A percentile compares a stretch with the other conserved stretches of the same genome.
phyloP scores from a whole-genome alignment of 2,329 filamentous ascomycete genomes.

The Colletotrichum echinochloae region DNA sequence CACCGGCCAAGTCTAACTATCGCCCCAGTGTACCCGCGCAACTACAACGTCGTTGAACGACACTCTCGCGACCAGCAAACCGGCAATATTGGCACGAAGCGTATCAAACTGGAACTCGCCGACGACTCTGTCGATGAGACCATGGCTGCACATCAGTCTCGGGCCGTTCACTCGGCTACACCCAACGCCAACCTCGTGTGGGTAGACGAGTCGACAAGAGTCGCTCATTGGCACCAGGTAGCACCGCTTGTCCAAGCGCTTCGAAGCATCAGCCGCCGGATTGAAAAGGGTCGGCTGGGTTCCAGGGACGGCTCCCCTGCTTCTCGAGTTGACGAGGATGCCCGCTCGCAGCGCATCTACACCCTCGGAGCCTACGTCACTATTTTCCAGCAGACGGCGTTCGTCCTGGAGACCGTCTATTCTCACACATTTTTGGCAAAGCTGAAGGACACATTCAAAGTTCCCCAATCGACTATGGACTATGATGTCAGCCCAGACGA shows the following conservation, averaged over 20 bases:
- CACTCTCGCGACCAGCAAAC: conserved; percentile 15
- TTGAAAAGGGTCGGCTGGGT: conserved; percentile 10
- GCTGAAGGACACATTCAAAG: conserved; percentile 21
- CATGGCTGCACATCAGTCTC: not conserved
- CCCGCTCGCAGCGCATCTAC: conserved; percentile 2
- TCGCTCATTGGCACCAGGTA: conserved; percentile 35
- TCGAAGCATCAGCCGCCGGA: conserved; percentile 4
- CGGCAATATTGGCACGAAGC: conserved; percentile 25
- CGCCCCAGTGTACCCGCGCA: conserved; percentile 24
- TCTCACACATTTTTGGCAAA: conserved; percentile 28
- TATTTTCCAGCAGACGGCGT: conserved; percentile 23
- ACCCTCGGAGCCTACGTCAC: conserved; percentile 2
- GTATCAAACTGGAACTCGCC: conserved; percentile 22
- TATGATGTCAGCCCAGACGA: conserved; percentile 28
- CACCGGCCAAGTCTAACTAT: conserved; percentile 7
- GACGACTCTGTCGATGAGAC: not conserved
- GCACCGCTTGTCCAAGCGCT: conserved; percentile 25
- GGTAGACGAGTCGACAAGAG: conserved; percentile 36
- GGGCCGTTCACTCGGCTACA: not conserved
- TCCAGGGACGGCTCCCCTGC: conserved; percentile 7
- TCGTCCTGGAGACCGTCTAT: conserved; percentile 34
- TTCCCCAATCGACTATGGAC: conserved; percentile 27
- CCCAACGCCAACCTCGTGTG: conserved; percentile 26
- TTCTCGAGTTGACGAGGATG: conserved; percentile 10
- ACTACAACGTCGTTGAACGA: conserved; percentile 22